Evolutionary conservation across 208 protist species (phyloP), one percentile per base, ranked within the genome.

Genomic region (Trypanosoma lewisi): DNA sequence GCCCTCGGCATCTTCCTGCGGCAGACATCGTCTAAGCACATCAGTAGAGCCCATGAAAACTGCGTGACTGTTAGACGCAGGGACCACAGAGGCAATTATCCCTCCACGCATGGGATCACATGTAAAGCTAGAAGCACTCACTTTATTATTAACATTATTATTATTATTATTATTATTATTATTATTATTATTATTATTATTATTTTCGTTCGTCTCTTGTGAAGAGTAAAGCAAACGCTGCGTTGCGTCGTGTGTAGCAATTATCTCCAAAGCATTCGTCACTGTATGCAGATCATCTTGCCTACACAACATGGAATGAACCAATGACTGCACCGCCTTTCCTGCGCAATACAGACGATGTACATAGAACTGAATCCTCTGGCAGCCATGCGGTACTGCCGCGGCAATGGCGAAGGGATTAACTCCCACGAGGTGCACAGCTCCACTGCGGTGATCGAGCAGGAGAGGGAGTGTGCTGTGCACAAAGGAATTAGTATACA

Each of bases 361-460:
- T 12, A 75, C 37, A 54, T 72, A 80, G 51, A 80, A 80, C 11
- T 61, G 34, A 4, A 75, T 16, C 7, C 74, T 61, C 45, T 51
- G 60, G 21, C n/a, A 21, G 19, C 21, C 25, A 4, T 51, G 41
- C 17, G 73, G 63, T 25, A 68, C 50, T 0, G 54, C 56, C 3
- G 67, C 72, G n/a, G 73, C 73, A 25, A 74, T 59, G 17, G 73
- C 67, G 56, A 78, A 74, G 6, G 73, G 73, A 45, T 70, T 73
- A 30, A 67, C 57, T 1, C 59, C 37, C 6, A 74, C 42, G 30
- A 78, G 56, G 28, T 47, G 54, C 21, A 74, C 62, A 8, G 17
- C 16, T 14, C 61, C 64, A 50, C 39, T 36, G 5, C 17, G 42
- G 27, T 21, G 59, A 51, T 73, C 56, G 25, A 78, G 42, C 2